phyloP scores from a whole-genome alignment of 1,284 basidiomycete species.

The Cryptococcus sp. region DNA sequence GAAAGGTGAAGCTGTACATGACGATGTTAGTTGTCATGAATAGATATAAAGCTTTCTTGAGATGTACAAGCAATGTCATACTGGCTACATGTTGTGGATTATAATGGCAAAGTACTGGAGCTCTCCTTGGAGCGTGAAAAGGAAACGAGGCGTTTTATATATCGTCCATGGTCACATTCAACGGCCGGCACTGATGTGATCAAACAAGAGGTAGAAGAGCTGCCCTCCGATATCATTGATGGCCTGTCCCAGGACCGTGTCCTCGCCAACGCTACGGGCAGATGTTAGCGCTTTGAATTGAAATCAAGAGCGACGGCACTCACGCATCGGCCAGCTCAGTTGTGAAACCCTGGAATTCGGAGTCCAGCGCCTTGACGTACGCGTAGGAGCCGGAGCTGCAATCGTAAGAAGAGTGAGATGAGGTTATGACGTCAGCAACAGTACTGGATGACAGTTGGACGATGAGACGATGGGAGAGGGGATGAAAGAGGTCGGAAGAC shows the following conservation, averaged over 20 bases:
- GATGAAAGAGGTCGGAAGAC: neutral
- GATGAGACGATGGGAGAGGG: neutral
- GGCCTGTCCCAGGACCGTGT: constrained; percentile 6
- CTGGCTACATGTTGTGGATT: no score
- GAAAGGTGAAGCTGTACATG: no score
- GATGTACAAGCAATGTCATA: no score
- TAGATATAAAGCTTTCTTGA: no score
- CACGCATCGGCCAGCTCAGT: neutral
- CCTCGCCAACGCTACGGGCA: neutral
- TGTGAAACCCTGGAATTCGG: constrained; percentile 2
- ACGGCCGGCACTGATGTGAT: neutral
- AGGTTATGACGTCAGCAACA: no score
- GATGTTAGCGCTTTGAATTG: neutral
- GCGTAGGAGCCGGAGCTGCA: neutral
- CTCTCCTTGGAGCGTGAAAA: no score
- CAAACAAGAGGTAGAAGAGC: constrained; percentile 3
- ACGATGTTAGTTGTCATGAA: no score
- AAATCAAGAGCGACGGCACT: neutral
- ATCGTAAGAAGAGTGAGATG: neutral
- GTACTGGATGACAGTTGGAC: no score
- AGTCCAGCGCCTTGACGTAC: neutral
- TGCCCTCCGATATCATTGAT: constrained; percentile 4
- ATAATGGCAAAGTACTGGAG: no score
- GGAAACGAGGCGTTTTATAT: no score
- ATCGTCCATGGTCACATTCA: no score